Evolutionary conservation across 352 stramenopile species (phyloP).

Genomic region (Phytophthora pisi): DNA sequence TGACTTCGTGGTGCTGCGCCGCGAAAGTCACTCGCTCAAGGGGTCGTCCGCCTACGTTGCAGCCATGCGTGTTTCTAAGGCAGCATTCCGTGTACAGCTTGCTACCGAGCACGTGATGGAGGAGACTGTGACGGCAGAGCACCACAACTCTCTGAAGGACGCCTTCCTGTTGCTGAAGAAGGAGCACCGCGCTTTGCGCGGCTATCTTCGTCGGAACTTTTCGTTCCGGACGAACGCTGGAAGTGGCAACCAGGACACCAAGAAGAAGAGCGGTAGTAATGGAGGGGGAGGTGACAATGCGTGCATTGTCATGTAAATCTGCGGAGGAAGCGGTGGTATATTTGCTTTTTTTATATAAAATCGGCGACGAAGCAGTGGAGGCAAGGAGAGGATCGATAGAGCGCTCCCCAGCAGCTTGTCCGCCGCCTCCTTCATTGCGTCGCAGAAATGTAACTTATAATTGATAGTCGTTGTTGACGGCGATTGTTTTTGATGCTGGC

Average conservation of each 20-base stretch:
- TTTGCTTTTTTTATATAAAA: conserved; percentile 38
- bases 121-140: conserved; percentile 37
- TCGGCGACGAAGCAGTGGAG: conserved; percentile 13
- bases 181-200: conserved; percentile 74
- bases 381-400: conserved; percentile 10
- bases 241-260: conserved; percentile 39
- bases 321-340: conserved; percentile 11
- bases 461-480: conserved; percentile 23
- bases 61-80: conserved; percentile 83
- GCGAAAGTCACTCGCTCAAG: conserved; percentile 87
- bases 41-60: conserved; percentile 87
- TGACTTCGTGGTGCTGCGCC: conserved; percentile 71
- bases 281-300: conserved; percentile 54
- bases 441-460: conserved; percentile 42
- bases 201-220: conserved; percentile 86
- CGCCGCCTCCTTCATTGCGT: conserved; percentile 13
- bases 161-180: conserved; percentile 68
- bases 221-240: conserved; percentile 59
- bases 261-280: conserved; percentile 41
- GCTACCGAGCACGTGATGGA: conserved; percentile 83
- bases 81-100: conserved; percentile 79
- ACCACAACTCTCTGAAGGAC: conserved; percentile 45
- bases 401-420: conserved; percentile 17
- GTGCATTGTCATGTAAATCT: conserved; percentile 66
- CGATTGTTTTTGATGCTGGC: not conserved